Evolutionary conservation across 371 early-diverging fungal genomes (phyloP).

Genomic region (Mortierella polycephala): DNA sequence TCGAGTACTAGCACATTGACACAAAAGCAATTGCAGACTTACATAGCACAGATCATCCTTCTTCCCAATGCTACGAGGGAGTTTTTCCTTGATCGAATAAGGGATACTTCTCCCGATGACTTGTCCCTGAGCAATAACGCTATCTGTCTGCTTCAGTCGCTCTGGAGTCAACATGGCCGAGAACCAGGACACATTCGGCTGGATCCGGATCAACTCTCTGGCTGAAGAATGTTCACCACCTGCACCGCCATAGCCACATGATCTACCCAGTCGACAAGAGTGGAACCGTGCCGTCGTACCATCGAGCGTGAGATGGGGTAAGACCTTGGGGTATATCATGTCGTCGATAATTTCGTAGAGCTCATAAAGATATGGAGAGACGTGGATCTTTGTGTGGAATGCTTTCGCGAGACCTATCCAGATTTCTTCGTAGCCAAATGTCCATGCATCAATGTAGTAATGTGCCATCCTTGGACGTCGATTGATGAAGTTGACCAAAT

Average conservation of each 20-base stretch:
- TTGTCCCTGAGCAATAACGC: constrained; percentile 11
- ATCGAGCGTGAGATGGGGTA: constrained; percentile 36
- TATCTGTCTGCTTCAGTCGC: not conserved
- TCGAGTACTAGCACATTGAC: not conserved
- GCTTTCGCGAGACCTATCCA: constrained; percentile 52
- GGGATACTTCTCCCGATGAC: constrained; percentile 12
- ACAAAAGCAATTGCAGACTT: not conserved
- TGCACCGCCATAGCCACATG: constrained; percentile 46
- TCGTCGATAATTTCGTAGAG: constrained; percentile 51
- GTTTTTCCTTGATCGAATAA: constrained; percentile 23
- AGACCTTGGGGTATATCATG: constrained; percentile 27
- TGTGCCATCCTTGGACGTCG: constrained; percentile 39
- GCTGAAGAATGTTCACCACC: constrained; percentile 34
- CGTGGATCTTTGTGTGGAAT: constrained; percentile 56
- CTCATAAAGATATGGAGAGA: constrained; percentile 49
- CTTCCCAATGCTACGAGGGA: constrained; percentile 30
- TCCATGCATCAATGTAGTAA: constrained; percentile 59
- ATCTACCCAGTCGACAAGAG: constrained; percentile 36
- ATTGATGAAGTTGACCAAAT: constrained; percentile 49
- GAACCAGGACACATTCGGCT: constrained; percentile 50
- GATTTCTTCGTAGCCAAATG: constrained; percentile 60
- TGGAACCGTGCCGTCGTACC: constrained; percentile 41
- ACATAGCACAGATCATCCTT: constrained; percentile 37
- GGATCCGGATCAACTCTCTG: constrained; percentile 42
- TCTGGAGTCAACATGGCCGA: constrained; percentile 12